Conservation (phyloP, 1,139 yeast genomes). For the Neolecta irregularis region DNA sequence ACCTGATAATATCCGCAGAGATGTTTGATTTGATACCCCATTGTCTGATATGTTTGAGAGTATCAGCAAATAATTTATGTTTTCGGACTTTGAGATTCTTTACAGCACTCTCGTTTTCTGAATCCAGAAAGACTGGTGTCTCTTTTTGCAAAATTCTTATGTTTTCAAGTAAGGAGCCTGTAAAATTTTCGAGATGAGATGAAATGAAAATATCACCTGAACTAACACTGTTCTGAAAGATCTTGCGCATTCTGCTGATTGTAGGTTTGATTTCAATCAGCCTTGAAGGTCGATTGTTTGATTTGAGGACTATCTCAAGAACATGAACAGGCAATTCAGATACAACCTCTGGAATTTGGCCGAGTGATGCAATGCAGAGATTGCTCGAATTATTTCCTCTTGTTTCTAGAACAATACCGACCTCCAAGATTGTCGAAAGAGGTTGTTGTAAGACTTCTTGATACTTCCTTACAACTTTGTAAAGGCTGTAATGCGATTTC, state of each 20-base stretch:
- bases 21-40: slow-evolving; percentile 60
- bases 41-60: slow-evolving; percentile 54
- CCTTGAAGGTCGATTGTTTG: no score
- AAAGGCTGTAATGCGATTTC: slow-evolving; percentile 68
- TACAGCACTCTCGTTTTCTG: slow-evolving; percentile 58
- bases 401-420: no score
- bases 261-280: no score
- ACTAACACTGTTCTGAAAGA: no score
- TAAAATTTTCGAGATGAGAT: slow-evolving; percentile 34
- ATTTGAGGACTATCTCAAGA: no score
- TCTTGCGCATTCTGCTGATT: no score
- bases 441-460: slow-evolving; percentile 45
- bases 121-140: slow-evolving; percentile 57
- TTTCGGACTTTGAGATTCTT: slow-evolving; percentile 70
- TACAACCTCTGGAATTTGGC: no score
- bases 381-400: no score
- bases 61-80: slow-evolving; percentile 58
- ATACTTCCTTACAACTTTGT: slow-evolving; percentile 71
- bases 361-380: no score
- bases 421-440: no score
- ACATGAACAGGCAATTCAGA: no score
- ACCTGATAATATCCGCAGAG: slow-evolving; percentile 48
- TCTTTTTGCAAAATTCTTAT: slow-evolving; percentile 52
- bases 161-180: slow-evolving; percentile 39
- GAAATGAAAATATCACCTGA: no score